Conservation (phyloP, 2,329 filamentous ascomycete genomes). For the Stagonosporopsis chrysanthemi region DNA sequence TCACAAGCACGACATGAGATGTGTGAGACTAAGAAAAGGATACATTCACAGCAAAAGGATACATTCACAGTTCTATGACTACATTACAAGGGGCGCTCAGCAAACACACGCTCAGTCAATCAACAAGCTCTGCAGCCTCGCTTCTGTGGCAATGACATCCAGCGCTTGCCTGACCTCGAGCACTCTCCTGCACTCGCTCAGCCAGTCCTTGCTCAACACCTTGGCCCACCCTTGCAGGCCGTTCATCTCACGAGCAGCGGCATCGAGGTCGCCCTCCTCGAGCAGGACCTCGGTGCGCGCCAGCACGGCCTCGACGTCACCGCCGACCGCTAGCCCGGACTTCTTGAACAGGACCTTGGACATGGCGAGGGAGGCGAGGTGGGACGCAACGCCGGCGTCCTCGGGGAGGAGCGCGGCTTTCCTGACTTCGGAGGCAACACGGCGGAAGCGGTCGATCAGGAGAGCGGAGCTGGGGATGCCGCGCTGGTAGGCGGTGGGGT, state of each 20-base stretch:
- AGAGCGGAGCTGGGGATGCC: constrained; percentile 84
- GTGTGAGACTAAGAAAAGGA: background rate
- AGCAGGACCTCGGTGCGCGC: constrained; percentile 87
- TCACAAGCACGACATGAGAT: background rate
- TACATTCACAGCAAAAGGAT: constrained; percentile 11
- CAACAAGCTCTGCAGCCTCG: constrained; percentile 84
- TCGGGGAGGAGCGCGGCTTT: constrained; percentile 93
- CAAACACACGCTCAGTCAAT: constrained; percentile 65
- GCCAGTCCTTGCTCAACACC: constrained; percentile 92
- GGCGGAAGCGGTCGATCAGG: constrained; percentile 93
- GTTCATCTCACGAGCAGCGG: constrained; percentile 94
- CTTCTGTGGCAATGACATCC: constrained; percentile 92
- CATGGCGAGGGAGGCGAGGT: constrained; percentile 87
- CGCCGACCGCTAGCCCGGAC: constrained; percentile 73
- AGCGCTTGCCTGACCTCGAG: constrained; percentile 95
- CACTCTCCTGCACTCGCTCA: constrained; percentile 87
- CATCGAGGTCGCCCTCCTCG: constrained; percentile 92
- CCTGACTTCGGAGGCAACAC: constrained; percentile 88
- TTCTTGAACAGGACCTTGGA: constrained; percentile 98
- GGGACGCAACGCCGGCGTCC: constrained; percentile 91
- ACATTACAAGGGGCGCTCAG: constrained; percentile 15
- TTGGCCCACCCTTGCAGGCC: constrained; percentile 91
- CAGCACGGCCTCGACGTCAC: constrained; percentile 93
- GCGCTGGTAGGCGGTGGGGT: constrained; percentile 90
- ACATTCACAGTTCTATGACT: constrained; percentile 20